These are phyloP conservation scores for Taphrina flavorubra DNA, from an alignment of 1,139 yeast species.

Conservation along the genomic window DNA sequence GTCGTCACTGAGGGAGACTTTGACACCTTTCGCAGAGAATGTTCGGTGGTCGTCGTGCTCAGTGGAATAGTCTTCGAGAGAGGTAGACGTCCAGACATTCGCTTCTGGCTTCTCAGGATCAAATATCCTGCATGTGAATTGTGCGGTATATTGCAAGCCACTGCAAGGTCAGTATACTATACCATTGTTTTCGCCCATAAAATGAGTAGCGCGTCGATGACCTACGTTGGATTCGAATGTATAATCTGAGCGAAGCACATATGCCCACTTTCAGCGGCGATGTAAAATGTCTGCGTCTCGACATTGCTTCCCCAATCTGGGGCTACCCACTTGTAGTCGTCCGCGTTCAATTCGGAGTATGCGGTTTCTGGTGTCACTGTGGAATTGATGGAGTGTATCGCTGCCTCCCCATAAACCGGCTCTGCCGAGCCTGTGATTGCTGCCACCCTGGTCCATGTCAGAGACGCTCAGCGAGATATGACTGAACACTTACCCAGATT, in stretches of 20 bases:
- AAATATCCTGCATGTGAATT: slow-evolving; percentile 84
- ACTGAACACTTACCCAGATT: slow-evolving; percentile 24
- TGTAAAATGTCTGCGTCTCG: slow-evolving; percentile 92
- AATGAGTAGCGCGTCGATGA: slow-evolving; percentile 54
- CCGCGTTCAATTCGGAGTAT: slow-evolving; percentile 60
- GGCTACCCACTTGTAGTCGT: slow-evolving; percentile 74
- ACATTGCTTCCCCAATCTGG: slow-evolving; percentile 81
- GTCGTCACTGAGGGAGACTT: slow-evolving; percentile 66
- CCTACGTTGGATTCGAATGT: slow-evolving; percentile 86
- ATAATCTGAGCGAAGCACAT: slow-evolving; percentile 89
- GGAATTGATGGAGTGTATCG: slow-evolving; percentile 80
- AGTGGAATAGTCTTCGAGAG: slow-evolving; percentile 75
- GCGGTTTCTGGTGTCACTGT: slow-evolving; percentile 62
- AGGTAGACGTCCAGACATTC: slow-evolving; percentile 85
- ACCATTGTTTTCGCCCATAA: background rate
- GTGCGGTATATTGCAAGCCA: slow-evolving; percentile 63
- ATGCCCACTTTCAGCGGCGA: slow-evolving; percentile 67
- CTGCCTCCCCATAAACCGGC: slow-evolving; percentile 93
- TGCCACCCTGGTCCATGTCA: slow-evolving; percentile 60
- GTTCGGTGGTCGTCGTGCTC: slow-evolving; percentile 56
- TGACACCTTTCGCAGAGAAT: slow-evolving; percentile 54
- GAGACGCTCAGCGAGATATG: background rate
- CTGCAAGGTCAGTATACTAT: background rate
- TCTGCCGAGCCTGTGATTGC: slow-evolving; percentile 97
- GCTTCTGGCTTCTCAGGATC: slow-evolving; percentile 61